A percentile compares a stretch with the other conserved stretches of the same genome.
phyloP scores from a whole-genome alignment of 83 land plant species.

The Isoetes engelmannii region DNA sequence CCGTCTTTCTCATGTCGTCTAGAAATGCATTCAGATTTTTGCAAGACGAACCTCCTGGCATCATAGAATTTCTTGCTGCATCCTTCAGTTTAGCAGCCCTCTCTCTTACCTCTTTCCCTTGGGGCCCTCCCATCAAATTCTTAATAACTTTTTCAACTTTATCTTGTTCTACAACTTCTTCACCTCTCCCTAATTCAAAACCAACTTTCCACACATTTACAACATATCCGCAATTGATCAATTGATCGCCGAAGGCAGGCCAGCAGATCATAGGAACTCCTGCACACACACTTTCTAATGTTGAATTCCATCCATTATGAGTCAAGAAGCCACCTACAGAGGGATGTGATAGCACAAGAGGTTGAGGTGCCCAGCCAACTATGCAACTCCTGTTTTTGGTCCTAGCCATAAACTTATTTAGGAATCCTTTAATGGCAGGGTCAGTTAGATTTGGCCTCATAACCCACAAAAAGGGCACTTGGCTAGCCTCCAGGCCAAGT shows the following conservation, averaged over 20 bases:
- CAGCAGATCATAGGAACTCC: conserved; percentile 10
- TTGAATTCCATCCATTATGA: conserved; percentile 7
- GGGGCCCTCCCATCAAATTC: background rate
- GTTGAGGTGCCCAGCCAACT: background rate
- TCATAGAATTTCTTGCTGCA: background rate
- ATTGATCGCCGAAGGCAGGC: background rate
- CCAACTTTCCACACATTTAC: conserved; percentile 2
- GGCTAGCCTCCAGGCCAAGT: background rate
- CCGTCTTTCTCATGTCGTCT: background rate
- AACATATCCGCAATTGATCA: background rate
- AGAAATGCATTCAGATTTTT: background rate
- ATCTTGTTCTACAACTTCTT: background rate
- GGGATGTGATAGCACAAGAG: background rate
- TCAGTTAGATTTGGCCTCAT: background rate
- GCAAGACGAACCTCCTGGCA: background rate
- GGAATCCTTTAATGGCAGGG: background rate
- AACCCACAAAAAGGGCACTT: conserved; percentile 1
- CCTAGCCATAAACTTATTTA: background rate
- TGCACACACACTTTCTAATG: background rate
- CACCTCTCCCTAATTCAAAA: background rate
- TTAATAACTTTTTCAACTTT: background rate
- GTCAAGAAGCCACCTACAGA: conserved; percentile 3
- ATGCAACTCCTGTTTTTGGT: background rate
- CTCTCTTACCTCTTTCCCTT: background rate
- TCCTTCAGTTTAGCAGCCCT: background rate